Percentiles rank a stretch among this genome's conserved stretches.
These are phyloP conservation scores for Venturia carpophila DNA, from an alignment of 2,329 filamentous ascomycete species.

Conservation along the genomic window DNA sequence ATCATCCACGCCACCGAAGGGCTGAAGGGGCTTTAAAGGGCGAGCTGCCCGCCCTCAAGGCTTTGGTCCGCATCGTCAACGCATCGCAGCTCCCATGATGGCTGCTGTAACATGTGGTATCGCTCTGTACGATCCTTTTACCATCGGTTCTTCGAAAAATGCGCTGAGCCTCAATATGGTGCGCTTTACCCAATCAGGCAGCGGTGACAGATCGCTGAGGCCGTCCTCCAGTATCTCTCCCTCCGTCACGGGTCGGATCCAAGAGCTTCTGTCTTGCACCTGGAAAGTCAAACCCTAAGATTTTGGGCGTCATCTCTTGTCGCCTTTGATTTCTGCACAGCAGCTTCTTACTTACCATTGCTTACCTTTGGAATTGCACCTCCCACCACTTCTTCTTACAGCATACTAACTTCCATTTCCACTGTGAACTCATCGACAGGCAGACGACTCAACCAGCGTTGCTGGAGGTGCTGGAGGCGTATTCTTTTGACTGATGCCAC, in stretches of 20 bases:
- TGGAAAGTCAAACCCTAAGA: not conserved
- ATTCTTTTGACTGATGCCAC: not conserved
- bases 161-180: slow-evolving; percentile 8
- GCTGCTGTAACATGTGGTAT: not conserved
- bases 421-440: not conserved
- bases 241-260: not conserved
- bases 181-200: slow-evolving; percentile 1
- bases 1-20: slow-evolving; percentile 11
- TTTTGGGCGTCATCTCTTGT: not conserved
- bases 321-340: not conserved
- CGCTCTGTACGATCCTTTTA: not conserved
- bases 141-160: not conserved
- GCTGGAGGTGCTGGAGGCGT: slow-evolving; percentile 1
- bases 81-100: slow-evolving; percentile 4
- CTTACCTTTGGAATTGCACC: not conserved
- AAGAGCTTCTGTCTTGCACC: not conserved
- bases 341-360: not conserved
- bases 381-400: not conserved
- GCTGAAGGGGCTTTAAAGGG: slow-evolving; percentile 11
- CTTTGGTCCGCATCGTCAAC: not conserved
- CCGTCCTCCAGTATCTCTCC: not conserved
- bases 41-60: slow-evolving; percentile 6
- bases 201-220: slow-evolving; percentile 5
- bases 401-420: not conserved
- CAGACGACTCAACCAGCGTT: not conserved